These are phyloP conservation scores for Oldenlandia corymbosa DNA, from an alignment of 257 asterid genomes.

Conservation along the genomic window DNA sequence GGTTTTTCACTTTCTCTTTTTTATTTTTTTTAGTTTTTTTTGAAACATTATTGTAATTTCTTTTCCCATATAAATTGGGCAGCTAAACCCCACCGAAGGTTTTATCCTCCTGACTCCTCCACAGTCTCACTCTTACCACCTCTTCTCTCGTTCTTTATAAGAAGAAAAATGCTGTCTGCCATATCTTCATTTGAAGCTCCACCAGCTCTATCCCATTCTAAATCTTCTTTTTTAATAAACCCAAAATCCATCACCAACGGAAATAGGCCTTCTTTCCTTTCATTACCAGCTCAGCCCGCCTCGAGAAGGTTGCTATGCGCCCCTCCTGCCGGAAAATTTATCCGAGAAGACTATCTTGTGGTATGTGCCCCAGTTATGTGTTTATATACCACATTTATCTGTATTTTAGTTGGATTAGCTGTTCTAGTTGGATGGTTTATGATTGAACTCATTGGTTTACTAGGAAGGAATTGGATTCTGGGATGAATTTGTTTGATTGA, in stretches of 20 bases:
- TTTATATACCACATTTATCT: neutral
- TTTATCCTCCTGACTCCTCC: too few relatives aligned
- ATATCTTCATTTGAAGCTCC: conserved; percentile 32
- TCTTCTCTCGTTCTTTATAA: conserved; percentile 40
- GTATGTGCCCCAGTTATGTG: conserved; percentile 28
- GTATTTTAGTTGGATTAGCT: neutral
- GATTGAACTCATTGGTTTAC: neutral
- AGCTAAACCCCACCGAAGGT: too few relatives aligned
- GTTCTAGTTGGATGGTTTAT: neutral
- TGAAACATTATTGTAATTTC: too few relatives aligned
- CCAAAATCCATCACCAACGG: conserved; percentile 18
- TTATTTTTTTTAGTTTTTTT: too few relatives aligned
- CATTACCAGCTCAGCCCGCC: conserved; percentile 30
- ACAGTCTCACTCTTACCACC: too few relatives aligned
- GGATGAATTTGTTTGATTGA: neutral
- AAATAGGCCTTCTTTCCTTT: conserved; percentile 29
- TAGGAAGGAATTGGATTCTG: neutral
- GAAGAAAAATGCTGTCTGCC: conserved; percentile 57
- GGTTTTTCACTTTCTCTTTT: too few relatives aligned
- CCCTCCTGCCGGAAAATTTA: conserved; percentile 61
- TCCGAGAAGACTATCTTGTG: conserved; percentile 94
- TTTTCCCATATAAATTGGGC: too few relatives aligned
- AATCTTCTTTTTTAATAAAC: conserved; percentile 29
- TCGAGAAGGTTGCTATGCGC: conserved; percentile 54
- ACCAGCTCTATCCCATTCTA: conserved; percentile 28